A percentile compares a stretch with the other conserved stretches of the same genome.
Conservation (phyloP, 371 early-diverging fungal genomes). For the Dichotomocladium elegans region DNA sequence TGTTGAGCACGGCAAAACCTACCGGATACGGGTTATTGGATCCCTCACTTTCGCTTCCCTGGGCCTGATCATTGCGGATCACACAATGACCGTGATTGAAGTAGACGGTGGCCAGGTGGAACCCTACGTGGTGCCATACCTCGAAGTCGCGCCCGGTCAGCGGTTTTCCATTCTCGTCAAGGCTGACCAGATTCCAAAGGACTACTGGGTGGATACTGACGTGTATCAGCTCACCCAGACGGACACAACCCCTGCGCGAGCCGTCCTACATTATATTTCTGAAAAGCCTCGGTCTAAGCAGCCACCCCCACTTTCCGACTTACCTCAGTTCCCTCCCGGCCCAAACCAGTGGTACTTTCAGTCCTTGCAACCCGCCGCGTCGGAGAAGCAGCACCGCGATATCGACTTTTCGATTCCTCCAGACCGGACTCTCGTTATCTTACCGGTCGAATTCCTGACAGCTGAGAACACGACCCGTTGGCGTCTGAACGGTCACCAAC, state of each 20-base stretch:
- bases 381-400: not conserved
- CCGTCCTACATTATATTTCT: conserved; percentile 11
- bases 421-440: conserved; percentile 14
- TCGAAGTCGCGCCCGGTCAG: conserved; percentile 20
- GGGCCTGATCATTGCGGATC: conserved; percentile 32
- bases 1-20: conserved; percentile 29
- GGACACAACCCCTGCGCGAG: conserved; percentile 5
- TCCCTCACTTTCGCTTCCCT: conserved; percentile 24
- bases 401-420: conserved; percentile 10
- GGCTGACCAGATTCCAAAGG: conserved; percentile 10
- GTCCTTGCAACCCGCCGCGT: not conserved
- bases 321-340: conserved; percentile 3
- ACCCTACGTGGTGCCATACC: conserved; percentile 5
- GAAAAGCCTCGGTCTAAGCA: not conserved
- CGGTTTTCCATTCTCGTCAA: conserved; percentile 20
- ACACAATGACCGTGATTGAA: conserved; percentile 44
- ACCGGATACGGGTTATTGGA: conserved; percentile 42
- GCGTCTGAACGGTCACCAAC: conserved; percentile 11
- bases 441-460: conserved; percentile 3
- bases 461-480: conserved; percentile 11
- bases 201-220: conserved; percentile 6
- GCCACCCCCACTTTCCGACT: not conserved
- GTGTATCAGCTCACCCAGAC: conserved; percentile 2
- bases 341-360: conserved; percentile 14
- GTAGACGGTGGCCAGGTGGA: conserved; percentile 30